phyloP scores from a whole-genome alignment of 306 rosid species.

The Alnus rubra region DNA sequence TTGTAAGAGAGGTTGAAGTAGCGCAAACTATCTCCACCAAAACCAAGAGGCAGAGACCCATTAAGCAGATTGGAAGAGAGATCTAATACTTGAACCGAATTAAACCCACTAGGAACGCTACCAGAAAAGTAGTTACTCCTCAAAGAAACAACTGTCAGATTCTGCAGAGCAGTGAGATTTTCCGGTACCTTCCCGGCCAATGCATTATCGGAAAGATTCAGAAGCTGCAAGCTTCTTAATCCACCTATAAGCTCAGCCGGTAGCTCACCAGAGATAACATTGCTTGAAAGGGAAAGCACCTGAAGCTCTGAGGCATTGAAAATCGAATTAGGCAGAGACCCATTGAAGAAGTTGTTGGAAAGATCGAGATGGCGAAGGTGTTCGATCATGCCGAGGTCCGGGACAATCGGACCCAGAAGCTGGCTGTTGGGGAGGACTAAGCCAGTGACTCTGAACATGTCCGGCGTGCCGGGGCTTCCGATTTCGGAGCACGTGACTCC shows the following conservation, averaged over 20 bases:
- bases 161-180: constrained; percentile 48
- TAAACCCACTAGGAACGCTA: constrained; percentile 49
- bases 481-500: constrained; percentile 74
- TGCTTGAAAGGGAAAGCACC: constrained; percentile 69
- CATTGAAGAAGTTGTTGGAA: constrained; percentile 80
- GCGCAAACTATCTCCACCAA: constrained; percentile 50
- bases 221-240: constrained; percentile 53
- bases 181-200: constrained; percentile 68
- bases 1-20: constrained; percentile 83
- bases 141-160: constrained; percentile 62
- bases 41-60: constrained; percentile 65
- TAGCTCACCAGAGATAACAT: constrained; percentile 74
- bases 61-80: constrained; percentile 82
- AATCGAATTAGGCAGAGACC: constrained; percentile 64
- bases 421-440: constrained; percentile 60
- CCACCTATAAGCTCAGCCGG: constrained; percentile 56
- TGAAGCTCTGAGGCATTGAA: constrained; percentile 79
- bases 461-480: constrained; percentile 41
- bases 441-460: constrained; percentile 63
- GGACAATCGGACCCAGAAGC: constrained; percentile 76
- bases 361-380: constrained; percentile 78
- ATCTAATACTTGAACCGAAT: constrained; percentile 60
- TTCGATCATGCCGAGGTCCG: constrained; percentile 59
- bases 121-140: constrained; percentile 79
- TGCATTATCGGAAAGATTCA: constrained; percentile 86